Evolutionary conservation across 768 basidiomycete genomes (phyloP), one percentile per base, ranked within the genome.

Genomic region (Tylopilus cervinicoccineus): DNA sequence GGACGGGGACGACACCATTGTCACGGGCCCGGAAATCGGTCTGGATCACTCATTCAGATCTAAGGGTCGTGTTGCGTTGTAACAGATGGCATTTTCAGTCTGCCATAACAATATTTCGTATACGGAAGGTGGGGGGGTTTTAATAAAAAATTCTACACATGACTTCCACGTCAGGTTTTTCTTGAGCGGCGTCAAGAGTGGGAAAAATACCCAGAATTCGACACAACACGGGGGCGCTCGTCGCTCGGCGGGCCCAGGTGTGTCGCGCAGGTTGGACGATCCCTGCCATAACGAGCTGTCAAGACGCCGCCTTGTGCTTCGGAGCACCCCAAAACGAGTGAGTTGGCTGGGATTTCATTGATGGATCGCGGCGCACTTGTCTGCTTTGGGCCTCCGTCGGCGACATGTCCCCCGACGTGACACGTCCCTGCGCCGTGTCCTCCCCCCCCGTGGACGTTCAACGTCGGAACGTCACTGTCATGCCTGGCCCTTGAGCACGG

Each of bases 31-130:
- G 66, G 65, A 67, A 65, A 66, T 68, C 66, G 69, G 67, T 51
- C 64, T 67, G 73, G 79, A 77, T 78, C 76, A 75, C 74, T 72
- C 76, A 73, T 78, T 77, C 76, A 81, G 78, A 82, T 81, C 80
- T 82, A 80, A 81, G 80, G 80, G 80, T 82, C 80, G 74, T 66
- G 73, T 74, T 78, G 78, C 72, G 70, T 72, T 65, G 65, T 69
- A 69, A 68, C 67, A 65, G 64, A 66, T 66, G 65, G 67, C 67
- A 69, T 61, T 69, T 66, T 60, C 61, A 63, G 61, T 65, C 64
- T 67, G 66, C 67, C 66, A 67, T 67, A 67, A 69, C 52, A 59
- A 69, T 63, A 61, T 66, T 66, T 66, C 65, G 63, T 67, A 69
- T 69, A 61, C 56, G 65, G 65, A 69, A 67, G 69, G 71, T 70